Base-by-base conservation (phyloP, 805 yeast genomes). In the Hanseniaspora nectarophila region DNA sequence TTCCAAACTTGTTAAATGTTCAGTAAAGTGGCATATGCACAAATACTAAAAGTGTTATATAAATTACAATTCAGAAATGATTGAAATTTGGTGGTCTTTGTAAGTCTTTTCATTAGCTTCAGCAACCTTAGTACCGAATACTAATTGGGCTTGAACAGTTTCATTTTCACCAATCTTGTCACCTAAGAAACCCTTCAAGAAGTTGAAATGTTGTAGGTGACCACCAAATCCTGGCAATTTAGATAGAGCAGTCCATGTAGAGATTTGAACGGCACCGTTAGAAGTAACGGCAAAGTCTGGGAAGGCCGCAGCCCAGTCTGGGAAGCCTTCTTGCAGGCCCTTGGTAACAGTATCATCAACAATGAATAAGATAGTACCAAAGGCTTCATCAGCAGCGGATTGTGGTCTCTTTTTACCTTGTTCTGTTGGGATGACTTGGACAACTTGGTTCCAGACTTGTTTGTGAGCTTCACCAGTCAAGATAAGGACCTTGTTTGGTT, bases 191-290 rank as follows among this genome's bases (percentile, higher is more conserved):
- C 60, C 69, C 57, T 67, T 66, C 47, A 75, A 70, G 45, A 65
- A 64, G 61, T 72, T 73, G 70, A 70, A 76, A 63, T 75, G 80
- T 64, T 75, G 80, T 57, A 75, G 66, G 58, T 73, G 74, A 56
- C 70, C 76, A 56, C 78, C 79, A 42, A 74, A 60, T 45, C 74
- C 74, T 53, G 71, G 60, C 16, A 49, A 49, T 31, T 65, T 67
- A 47, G 69, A 66, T 26, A 75, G 63, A 26, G 74, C 74, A 39
- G 75, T 63, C 80, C 80, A 75, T 18, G 73, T 61, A 56, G 65
- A 61, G 56, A 75, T 73, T 65, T 73, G 77, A 50, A 76, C 76
- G 50, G 74, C 72, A 64, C 76, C 76, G 54, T 67, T 65, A 43
- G 75, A 62, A 56, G 74, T 73, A 48, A 72, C 66, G 32, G 77